Conservation (phyloP, 1,284 basidiomycete species). For the Puccinia brachypodii region DNA sequence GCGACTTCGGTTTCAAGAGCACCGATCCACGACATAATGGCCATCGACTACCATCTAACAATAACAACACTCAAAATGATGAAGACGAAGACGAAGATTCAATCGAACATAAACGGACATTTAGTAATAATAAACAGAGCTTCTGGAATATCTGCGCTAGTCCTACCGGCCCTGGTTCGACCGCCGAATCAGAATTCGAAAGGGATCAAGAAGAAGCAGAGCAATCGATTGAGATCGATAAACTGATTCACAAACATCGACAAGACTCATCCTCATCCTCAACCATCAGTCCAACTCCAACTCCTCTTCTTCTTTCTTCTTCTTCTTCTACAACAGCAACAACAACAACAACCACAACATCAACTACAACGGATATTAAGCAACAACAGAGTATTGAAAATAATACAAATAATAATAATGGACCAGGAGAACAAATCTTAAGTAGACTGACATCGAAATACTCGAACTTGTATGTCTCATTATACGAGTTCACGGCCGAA, state of each 20-base stretch:
- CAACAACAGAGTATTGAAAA: too few species aligned
- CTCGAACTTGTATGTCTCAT: constrained; percentile 14
- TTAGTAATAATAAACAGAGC: not conserved
- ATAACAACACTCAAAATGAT: not conserved
- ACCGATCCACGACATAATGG: constrained; percentile 24
- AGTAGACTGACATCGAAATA: not conserved
- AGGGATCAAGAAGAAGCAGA: constrained; percentile 19
- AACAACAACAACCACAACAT: not conserved
- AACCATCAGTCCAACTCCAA: not conserved
- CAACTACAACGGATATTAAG: not conserved
- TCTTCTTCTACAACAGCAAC: not conserved
- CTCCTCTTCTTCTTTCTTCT: not conserved
- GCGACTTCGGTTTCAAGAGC: constrained; percentile 36
- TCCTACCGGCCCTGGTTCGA: constrained; percentile 1
- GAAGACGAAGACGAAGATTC: not conserved
- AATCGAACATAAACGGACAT: not conserved
- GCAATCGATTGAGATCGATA: constrained; percentile 19
- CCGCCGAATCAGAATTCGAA: constrained; percentile 1
- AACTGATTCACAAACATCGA: constrained; percentile 4
- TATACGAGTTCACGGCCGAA: constrained; percentile 41
- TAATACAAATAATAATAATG: too few species aligned
- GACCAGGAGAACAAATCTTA: not conserved
- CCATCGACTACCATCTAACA: not conserved
- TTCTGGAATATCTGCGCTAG: constrained; percentile 26
- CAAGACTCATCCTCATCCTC: not conserved